Base-by-base conservation (phyloP, 1,284 basidiomycete genomes). In the Puccinia coronata region DNA sequence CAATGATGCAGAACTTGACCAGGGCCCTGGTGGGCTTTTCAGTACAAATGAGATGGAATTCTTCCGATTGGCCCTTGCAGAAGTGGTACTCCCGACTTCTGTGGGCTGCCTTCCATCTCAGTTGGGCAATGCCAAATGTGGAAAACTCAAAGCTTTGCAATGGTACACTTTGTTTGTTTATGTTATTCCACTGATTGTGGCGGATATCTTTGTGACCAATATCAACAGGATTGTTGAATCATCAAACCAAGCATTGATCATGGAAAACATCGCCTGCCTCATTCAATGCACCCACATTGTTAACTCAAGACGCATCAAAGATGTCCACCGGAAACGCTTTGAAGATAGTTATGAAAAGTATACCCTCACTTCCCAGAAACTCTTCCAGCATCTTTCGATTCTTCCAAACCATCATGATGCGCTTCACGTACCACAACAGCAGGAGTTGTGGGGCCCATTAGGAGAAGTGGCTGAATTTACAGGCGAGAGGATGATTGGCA, bases 221-320 rank as follows among this genome's bases (percentile, higher is more conserved):
- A 39, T 75, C 61, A 25, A 55, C 53, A 23, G 28, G 20, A 69
- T 70, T 74, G 49, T 49, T 34, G 23, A 55, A 57, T 18, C n/a
- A 8, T 67, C 65, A 23, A 57, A 41, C 31, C 63, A 76, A 63
- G 1, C 63, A 34, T 51, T 61, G 16, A 43, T 47, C 3, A 43
- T 67, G 65, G 8, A 2, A 39, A 41, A 82, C 59, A 72, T 79
- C 6, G 81, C 70, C 59, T 79, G 6, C 31, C 70, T 65, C 18
- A 71, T 82, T 23, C 76, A 69, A 31, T 82, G 80, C 63, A 82
- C 82, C 18, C 82, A 82, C 47, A 82, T 20, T 14, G 18, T 51
- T 20, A 51, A 51, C 49, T 14, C 49, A 14, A 11, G 49, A 20
- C 49, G 23, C 9, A 20, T 51, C 8, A 11, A 51, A 20, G 8